A percentile compares a stretch with the other conserved stretches of the same genome.
phyloP scores from a whole-genome alignment of 2,329 filamentous ascomycete species.

The Cladosporium sp. region DNA sequence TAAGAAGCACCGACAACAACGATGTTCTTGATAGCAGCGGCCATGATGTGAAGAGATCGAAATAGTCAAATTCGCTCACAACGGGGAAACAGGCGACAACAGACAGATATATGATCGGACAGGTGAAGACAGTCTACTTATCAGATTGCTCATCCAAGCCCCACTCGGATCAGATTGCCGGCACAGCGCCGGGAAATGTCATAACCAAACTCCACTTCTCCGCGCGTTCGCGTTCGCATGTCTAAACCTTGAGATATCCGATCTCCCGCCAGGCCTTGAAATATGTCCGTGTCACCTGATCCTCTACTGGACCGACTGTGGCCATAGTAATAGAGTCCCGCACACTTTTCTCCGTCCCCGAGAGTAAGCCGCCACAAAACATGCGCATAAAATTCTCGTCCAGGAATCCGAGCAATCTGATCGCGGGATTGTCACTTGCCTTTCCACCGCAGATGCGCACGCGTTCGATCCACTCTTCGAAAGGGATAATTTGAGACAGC shows the following conservation, averaged over 20 bases:
- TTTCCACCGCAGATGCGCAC: slow-evolving; percentile 26
- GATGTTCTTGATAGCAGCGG: slow-evolving; percentile 17
- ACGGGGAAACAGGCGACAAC: too few relatives aligned
- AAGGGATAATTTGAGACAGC: slow-evolving; percentile 32
- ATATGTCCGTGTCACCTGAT: slow-evolving; percentile 32
- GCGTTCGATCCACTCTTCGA: slow-evolving; percentile 38
- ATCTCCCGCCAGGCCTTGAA: slow-evolving; percentile 34
- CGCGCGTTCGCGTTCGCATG: not conserved
- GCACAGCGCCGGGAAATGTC: too few relatives aligned
- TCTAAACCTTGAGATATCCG: slow-evolving; percentile 22
- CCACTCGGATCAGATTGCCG: too few relatives aligned
- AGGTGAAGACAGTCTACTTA: too few relatives aligned
- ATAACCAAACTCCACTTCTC: too few relatives aligned
- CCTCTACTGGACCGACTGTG: slow-evolving; percentile 30
- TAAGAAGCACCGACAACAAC: slow-evolving; percentile 20
- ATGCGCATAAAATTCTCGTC: slow-evolving; percentile 38
- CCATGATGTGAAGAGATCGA: not conserved
- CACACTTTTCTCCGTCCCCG: slow-evolving; percentile 34
- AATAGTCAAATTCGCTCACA: too few relatives aligned
- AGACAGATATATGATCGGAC: too few relatives aligned
- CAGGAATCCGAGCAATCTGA: slow-evolving; percentile 32
- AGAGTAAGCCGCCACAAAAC: slow-evolving; percentile 43
- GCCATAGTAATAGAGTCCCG: slow-evolving; percentile 38
- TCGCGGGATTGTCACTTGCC: slow-evolving; percentile 30
- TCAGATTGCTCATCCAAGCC: too few relatives aligned